Conservation (phyloP, 768 basidiomycete species). For the Coprinopsis marcescibilis region DNA sequence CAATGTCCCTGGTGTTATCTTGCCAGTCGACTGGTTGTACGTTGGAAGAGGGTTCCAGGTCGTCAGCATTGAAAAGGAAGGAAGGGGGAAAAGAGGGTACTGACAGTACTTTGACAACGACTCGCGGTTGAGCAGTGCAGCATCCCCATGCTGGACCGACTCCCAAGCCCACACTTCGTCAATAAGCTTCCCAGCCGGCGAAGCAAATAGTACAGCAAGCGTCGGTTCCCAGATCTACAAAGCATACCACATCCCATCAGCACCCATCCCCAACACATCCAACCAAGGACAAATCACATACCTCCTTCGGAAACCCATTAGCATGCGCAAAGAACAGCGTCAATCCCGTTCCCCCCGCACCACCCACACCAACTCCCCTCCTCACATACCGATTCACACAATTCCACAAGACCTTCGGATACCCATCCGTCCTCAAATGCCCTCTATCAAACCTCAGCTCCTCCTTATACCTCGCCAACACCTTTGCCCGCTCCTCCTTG, state of each 20-base stretch:
- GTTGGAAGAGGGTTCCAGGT: not conserved
- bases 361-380: conserved; percentile 19
- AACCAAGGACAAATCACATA: conserved; percentile 21
- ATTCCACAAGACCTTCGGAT: conserved; percentile 54
- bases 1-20: conserved; percentile 72
- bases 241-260: no score
- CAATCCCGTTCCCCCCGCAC: conserved; percentile 40
- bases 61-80: not conserved
- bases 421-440: conserved; percentile 29
- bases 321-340: conserved; percentile 80
- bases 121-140: conserved; percentile 75
- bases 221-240: conserved; percentile 76
- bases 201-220: conserved; percentile 45
- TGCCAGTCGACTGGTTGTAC: conserved; percentile 60
- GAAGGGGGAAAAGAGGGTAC: not conserved
- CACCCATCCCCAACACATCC: no score
- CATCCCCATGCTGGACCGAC: conserved; percentile 79
- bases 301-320: conserved; percentile 88
- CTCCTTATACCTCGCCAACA: conserved; percentile 12
- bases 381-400: conserved; percentile 66
- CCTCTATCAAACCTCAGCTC: conserved; percentile 26
- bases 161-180: conserved; percentile 85
- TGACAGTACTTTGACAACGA: conserved; percentile 10
- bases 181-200: conserved; percentile 27
- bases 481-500: conserved; percentile 31